These are phyloP conservation scores for Tricholoma sp. DNA, from an alignment of 768 basidiomycete genomes.

Conservation along the genomic window DNA sequence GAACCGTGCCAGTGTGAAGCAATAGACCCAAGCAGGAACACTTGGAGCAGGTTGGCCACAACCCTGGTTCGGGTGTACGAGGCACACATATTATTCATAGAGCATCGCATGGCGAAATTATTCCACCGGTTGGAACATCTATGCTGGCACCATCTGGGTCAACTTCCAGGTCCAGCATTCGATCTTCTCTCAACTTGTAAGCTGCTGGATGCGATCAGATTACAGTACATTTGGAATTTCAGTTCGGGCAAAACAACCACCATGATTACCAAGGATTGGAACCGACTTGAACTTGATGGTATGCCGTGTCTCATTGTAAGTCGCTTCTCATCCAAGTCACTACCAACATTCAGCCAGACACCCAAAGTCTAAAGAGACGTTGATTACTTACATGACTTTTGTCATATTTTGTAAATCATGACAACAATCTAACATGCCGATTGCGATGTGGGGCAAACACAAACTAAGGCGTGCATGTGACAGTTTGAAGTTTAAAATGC, in stretches of 20 bases:
- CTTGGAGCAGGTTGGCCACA: background rate
- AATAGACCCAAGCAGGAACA: background rate
- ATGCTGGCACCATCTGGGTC: background rate
- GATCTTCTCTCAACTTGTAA: background rate
- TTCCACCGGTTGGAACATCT: background rate
- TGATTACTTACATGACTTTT: too few species aligned
- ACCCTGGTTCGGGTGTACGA: too few species aligned
- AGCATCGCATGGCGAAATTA: background rate
- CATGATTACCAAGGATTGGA: constrained; percentile 15
- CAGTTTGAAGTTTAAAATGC: too few species aligned
- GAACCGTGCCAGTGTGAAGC: background rate
- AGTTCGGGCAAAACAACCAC: constrained; percentile 17
- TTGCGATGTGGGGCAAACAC: too few species aligned
- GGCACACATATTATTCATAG: background rate
- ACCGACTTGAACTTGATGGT: constrained; percentile 3
- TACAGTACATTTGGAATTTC: constrained; percentile 8
- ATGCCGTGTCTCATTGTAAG: too few species aligned
- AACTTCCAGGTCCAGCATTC: background rate
- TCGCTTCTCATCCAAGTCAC: too few species aligned
- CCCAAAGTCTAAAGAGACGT: too few species aligned
- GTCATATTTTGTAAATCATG: too few species aligned
- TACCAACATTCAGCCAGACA: too few species aligned
- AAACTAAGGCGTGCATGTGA: too few species aligned
- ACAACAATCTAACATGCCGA: too few species aligned
- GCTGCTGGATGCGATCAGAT: constrained; percentile 4